Evolutionary conservation across 2,329 filamentous ascomycete species (phyloP), one percentile per base, ranked within the genome.

Genomic region (Colletotrichum shisoi): DNA sequence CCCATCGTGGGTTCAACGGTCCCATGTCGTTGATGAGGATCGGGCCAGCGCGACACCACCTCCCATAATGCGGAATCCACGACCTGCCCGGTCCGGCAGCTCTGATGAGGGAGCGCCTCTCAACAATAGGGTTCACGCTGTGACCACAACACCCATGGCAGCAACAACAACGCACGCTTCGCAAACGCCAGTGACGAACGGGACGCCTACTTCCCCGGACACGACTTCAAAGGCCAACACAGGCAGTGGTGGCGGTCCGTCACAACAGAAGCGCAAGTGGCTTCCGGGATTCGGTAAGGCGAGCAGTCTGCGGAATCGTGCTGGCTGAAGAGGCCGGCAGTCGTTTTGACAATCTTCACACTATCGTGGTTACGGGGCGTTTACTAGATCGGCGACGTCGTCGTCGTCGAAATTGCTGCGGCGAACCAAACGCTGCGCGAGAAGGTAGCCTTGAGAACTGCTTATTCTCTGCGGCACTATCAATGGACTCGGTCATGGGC

Each of bases 41-140:
- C 73, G 79, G 4, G 74, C 77, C 1, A 81, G 85, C 37, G 82
- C 84, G 0, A 87, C 85, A 8, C 85, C 85, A 3, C 85, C 85
- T 4, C 85, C 85, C 1, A 87, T 87, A 57, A 75, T 82, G 77
- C 79, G 84, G 17, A 83, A 81, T 57, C 76, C 71, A 1, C 62
- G 72, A 67, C 40, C 46, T 13, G 53, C 37, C 19, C 52, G 62
- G 52, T 65, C 58, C 4, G 65, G 69, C 31, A 74, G 57, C 59
- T 69, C 71, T 2, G 63, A 68, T 24, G 62, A 68, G 42, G 64
- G 64, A 13, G 62, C 52, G 15, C 57, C 69, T 7, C 24, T 70
- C 7, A 7, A 53, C 17, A 66, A 66, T 5, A 34, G 42, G 6
- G 21, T 34, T 12, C 60, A 56, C 4, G 45, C 45, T 1, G 46